Evolutionary conservation across 148 eudicot species (phyloP).

Genomic region (Salicornia ramosissima): DNA sequence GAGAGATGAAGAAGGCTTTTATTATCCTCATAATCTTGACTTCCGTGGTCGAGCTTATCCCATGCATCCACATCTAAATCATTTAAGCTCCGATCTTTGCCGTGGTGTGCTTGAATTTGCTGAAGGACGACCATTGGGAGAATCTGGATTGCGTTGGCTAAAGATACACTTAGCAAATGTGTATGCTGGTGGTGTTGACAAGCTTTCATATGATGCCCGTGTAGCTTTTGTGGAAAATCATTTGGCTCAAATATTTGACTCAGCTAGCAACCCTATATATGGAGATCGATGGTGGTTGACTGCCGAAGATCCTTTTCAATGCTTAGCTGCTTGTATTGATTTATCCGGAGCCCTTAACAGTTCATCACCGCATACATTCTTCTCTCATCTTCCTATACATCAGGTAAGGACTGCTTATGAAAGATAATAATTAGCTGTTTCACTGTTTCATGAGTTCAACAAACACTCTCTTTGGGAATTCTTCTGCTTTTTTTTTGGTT

Average conservation of each 20-base stretch:
- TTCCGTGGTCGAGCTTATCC: slow-evolving; percentile 95
- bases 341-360: slow-evolving; percentile 70
- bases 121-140: slow-evolving; percentile 80
- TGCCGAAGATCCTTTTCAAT: slow-evolving; percentile 95
- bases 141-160: slow-evolving; percentile 75
- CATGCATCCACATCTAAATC: slow-evolving; percentile 91
- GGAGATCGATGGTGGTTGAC: slow-evolving; percentile 85
- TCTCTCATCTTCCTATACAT: slow-evolving; percentile 85
- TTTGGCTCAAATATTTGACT: slow-evolving; percentile 58
- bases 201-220: slow-evolving; percentile 75
- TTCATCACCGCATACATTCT: slow-evolving; percentile 53
- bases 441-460: background rate
- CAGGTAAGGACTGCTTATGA: slow-evolving; percentile 41
- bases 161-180: slow-evolving; percentile 82
- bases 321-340: slow-evolving; percentile 83
- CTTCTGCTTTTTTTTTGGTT: background rate
- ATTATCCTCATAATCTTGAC: slow-evolving; percentile 87
- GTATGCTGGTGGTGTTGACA: slow-evolving; percentile 75
- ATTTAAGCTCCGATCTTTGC: slow-evolving; percentile 82
- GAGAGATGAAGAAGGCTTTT: slow-evolving; percentile 86
- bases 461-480: background rate
- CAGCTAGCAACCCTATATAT: slow-evolving; percentile 64
- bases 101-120: slow-evolving; percentile 93
- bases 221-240: slow-evolving; percentile 66
- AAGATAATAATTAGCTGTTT: background rate